phyloP scores from a whole-genome alignment of 2,329 filamentous ascomycete species.

The Ceratocystis colombiana region DNA sequence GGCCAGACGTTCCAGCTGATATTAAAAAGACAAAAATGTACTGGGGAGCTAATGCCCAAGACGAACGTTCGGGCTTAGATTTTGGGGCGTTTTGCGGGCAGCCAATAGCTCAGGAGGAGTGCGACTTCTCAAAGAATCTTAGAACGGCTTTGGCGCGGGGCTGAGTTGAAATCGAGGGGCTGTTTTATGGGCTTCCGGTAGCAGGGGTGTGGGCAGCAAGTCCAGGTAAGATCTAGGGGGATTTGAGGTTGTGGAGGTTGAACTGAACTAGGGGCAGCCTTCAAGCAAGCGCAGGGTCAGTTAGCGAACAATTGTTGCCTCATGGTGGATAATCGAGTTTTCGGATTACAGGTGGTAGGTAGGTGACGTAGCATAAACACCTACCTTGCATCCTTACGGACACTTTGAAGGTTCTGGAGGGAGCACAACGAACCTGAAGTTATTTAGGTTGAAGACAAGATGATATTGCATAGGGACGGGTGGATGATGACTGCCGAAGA shows the following conservation, averaged over 20 bases:
- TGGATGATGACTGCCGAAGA: not conserved
- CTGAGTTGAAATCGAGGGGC: constrained; percentile 25
- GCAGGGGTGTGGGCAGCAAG: constrained; percentile 13
- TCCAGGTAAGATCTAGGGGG: constrained; percentile 9
- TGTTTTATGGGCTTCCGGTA: constrained; percentile 21
- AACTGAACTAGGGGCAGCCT: constrained; percentile 7
- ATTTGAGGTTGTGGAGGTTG: not conserved
- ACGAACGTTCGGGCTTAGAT: constrained; percentile 10
- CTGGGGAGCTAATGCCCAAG: constrained; percentile 21
- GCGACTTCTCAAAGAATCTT: constrained; percentile 4
- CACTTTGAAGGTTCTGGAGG: not conserved
- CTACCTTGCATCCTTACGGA: not conserved
- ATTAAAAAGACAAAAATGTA: constrained; percentile 21
- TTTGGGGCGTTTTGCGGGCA: constrained; percentile 11
- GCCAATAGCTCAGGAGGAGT: constrained; percentile 14
- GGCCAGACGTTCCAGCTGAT: constrained; percentile 13
- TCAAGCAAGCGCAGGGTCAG: constrained; percentile 11
- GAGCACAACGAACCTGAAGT: not conserved
- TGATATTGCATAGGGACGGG: not conserved
- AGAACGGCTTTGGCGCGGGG: constrained; percentile 24
- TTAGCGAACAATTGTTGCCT: constrained; percentile 6
- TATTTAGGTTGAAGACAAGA: constrained; percentile 1
- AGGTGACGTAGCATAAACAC: constrained; percentile 13
- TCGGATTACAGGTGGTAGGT: not conserved
- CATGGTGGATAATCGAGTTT: constrained; percentile 3